These are phyloP conservation scores for Dioscorea dumetorum DNA, from an alignment of 106 monocot species.

Conservation along the genomic window DNA sequence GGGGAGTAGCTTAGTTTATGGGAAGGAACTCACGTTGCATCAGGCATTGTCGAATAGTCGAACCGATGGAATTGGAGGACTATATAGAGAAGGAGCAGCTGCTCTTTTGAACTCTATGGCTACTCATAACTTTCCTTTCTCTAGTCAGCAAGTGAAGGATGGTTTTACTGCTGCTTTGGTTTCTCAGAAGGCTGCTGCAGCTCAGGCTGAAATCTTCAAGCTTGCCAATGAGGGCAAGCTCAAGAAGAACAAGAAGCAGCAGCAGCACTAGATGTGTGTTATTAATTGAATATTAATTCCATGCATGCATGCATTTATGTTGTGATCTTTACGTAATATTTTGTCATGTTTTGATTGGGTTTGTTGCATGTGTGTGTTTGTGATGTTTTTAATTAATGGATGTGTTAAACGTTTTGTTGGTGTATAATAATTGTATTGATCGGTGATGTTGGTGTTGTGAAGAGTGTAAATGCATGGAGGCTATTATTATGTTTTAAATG, in stretches of 20 bases:
- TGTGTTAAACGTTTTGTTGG: too few relatives aligned
- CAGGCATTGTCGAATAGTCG: constrained; percentile 56
- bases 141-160: constrained; percentile 53
- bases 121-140: constrained; percentile 39
- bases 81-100: constrained; percentile 69
- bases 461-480: too few relatives aligned
- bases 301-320: not conserved
- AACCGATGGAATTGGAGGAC: constrained; percentile 50
- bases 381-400: not conserved
- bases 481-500: too few relatives aligned
- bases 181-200: constrained; percentile 34
- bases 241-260: too few relatives aligned
- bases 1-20: constrained; percentile 21
- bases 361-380: not conserved
- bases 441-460: too few relatives aligned
- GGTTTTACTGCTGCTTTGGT: constrained; percentile 32
- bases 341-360: not conserved
- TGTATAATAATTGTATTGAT: too few relatives aligned
- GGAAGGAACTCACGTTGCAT: constrained; percentile 37
- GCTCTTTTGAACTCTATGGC: constrained; percentile 72
- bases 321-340: not conserved
- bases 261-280: not conserved
- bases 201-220: constrained; percentile 59
- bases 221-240: constrained; percentile 49
- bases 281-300: not conserved